A percentile compares a stretch with the other conserved stretches of the same genome.
Conservation (phyloP, 257 asterid species). For the Rubia yunnanensis region DNA sequence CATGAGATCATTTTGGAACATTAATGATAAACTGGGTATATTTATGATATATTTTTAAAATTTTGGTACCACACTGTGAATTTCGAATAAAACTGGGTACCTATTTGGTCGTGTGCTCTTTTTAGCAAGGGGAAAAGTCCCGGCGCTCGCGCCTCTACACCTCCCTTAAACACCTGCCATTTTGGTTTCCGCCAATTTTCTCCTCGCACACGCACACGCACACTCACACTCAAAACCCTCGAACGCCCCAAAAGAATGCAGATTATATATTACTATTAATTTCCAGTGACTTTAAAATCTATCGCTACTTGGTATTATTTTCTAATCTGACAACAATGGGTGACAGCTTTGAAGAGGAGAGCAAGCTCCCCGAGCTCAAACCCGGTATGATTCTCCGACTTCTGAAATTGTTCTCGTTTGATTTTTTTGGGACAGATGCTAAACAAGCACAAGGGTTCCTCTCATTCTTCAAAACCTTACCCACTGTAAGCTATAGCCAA, state of each 20-base stretch:
- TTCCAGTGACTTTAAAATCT: too few relatives aligned
- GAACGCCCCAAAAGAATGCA: not conserved
- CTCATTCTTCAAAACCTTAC: conserved; percentile 72
- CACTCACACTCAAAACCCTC: not conserved
- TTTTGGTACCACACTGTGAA: too few relatives aligned
- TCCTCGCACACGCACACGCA: not conserved
- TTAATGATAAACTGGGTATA: too few relatives aligned
- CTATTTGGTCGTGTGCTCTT: too few relatives aligned
- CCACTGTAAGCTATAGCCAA: conserved; percentile 35
- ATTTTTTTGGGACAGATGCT: too few relatives aligned
- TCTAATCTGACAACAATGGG: conserved; percentile 29
- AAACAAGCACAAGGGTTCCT: conserved; percentile 97
- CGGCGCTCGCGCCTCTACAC: not conserved
- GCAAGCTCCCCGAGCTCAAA: conserved; percentile 83
- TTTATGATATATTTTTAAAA: too few relatives aligned
- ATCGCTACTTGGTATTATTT: not conserved
- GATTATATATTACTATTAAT: too few relatives aligned
- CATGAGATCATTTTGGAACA: too few relatives aligned
- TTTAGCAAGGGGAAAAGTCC: too few relatives aligned
- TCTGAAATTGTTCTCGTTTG: conserved; percentile 11
- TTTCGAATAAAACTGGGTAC: too few relatives aligned
- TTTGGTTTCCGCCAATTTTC: conserved; percentile 12
- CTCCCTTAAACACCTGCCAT: conserved; percentile 7
- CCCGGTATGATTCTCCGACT: conserved; percentile 44
- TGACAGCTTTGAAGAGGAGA: conserved; percentile 45